Evolutionary conservation across 495 filamentous ascomycete genomes (phyloP).

Genomic region (Letharia columbiana): DNA sequence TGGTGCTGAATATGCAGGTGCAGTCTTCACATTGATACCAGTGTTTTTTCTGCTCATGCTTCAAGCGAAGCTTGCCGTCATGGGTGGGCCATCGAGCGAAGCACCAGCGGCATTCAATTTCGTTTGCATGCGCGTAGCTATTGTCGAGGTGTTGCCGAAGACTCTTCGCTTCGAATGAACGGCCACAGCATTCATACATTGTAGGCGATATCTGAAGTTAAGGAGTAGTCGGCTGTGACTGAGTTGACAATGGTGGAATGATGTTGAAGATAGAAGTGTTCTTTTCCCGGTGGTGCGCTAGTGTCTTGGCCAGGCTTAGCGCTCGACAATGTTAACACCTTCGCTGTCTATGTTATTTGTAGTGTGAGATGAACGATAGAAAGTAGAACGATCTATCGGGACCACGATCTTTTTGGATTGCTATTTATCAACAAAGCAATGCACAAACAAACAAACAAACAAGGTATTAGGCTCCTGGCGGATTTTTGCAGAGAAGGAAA

Average conservation of each 20-base stretch:
- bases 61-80: slow-evolving; percentile 17
- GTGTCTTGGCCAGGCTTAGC: neutral
- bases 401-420: neutral
- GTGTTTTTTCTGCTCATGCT: slow-evolving; percentile 15
- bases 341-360: neutral
- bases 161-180: slow-evolving; percentile 14
- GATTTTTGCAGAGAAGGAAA: neutral
- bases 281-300: neutral
- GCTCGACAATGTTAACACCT: neutral
- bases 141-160: slow-evolving; percentile 25
- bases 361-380: neutral
- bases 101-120: slow-evolving; percentile 22
- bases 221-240: neutral
- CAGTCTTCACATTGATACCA: slow-evolving; percentile 22
- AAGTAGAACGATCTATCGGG: neutral
- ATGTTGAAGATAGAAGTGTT: neutral
- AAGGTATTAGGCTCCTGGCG: neutral
- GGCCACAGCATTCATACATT: slow-evolving; percentile 22
- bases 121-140: slow-evolving; percentile 18
- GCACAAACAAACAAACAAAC: neutral
- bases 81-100: slow-evolving; percentile 21
- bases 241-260: neutral
- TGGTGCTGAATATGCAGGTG: slow-evolving; percentile 15
- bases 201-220: neutral
- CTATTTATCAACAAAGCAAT: neutral